Percentiles rank a stretch among this genome's conserved stretches.
Evolutionary conservation across 768 basidiomycete genomes (phyloP).

Genomic region (Leccinum truebloodii): DNA sequence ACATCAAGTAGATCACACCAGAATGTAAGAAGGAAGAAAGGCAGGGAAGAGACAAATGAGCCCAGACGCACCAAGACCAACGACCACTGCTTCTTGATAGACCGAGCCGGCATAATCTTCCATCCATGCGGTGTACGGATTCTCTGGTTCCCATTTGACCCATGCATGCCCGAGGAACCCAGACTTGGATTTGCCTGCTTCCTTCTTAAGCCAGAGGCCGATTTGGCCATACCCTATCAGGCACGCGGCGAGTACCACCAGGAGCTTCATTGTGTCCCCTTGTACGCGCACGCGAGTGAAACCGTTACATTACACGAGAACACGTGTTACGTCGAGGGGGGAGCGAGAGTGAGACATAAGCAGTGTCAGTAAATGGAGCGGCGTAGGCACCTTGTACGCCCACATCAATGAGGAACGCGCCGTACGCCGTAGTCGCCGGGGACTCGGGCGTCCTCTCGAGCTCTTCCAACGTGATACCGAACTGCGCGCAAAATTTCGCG

Average conservation of each 20-base stretch:
- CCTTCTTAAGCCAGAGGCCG: constrained; percentile 75
- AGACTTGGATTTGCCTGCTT: constrained; percentile 39
- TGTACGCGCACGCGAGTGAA: constrained; percentile 17
- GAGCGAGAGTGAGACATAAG: neutral
- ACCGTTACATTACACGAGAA: neutral
- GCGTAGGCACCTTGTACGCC: constrained; percentile 48
- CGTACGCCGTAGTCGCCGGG: constrained; percentile 79
- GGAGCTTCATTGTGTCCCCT: constrained; percentile 68
- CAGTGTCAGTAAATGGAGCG: neutral
- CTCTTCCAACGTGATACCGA: constrained; percentile 63
- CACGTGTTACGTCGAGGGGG: too few relatives aligned
- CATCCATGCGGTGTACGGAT: constrained; percentile 77
- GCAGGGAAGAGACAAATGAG: neutral
- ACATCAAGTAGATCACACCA: neutral
- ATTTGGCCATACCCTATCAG: constrained; percentile 92
- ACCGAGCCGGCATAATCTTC: constrained; percentile 73
- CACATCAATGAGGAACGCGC: constrained; percentile 79
- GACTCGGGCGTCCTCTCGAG: constrained; percentile 65
- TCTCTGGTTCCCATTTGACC: constrained; percentile 56
- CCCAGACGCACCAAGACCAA: constrained; percentile 64
- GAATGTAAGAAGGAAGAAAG: neutral
- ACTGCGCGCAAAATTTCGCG: constrained; percentile 65
- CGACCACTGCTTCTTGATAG: constrained; percentile 72
- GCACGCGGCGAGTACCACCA: constrained; percentile 86
- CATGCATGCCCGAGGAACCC: constrained; percentile 33